Conservation (phyloP, 1,139 yeast species). For the Nakaseomyces kungkrabaensis region DNA sequence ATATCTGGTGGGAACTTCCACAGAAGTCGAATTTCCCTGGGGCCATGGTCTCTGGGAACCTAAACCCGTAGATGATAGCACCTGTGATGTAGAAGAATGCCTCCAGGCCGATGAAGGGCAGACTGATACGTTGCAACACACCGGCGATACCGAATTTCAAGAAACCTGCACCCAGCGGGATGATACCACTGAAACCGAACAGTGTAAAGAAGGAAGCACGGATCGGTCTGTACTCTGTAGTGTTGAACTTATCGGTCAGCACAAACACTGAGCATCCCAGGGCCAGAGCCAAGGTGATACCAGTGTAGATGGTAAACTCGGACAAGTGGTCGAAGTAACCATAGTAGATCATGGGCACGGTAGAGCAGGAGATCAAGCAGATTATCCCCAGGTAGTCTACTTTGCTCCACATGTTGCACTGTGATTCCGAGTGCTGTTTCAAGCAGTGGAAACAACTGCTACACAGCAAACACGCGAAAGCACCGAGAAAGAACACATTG, state of each 20-base stretch:
- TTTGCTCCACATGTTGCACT: slow-evolving; percentile 56
- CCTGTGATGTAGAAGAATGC: slow-evolving; percentile 68
- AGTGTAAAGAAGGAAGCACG: slow-evolving; percentile 70
- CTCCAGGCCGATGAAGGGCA: slow-evolving; percentile 54
- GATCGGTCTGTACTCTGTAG: slow-evolving; percentile 59
- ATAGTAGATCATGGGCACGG: slow-evolving; percentile 61
- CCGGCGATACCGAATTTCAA: slow-evolving; percentile 36
- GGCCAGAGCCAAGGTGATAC: slow-evolving; percentile 48
- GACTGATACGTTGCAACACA: slow-evolving; percentile 43
- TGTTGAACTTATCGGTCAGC: slow-evolving; percentile 54
- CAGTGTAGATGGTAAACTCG: slow-evolving; percentile 38
- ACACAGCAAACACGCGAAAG: slow-evolving; percentile 52
- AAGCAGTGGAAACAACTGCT: slow-evolving; percentile 72
- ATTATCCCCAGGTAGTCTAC: slow-evolving; percentile 85
- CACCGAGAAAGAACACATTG: slow-evolving; percentile 41
- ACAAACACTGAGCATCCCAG: slow-evolving; percentile 54
- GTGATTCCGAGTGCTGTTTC: slow-evolving; percentile 59
- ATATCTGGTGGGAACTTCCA: slow-evolving; percentile 84
- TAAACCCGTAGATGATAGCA: slow-evolving; percentile 65
- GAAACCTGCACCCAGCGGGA: slow-evolving; percentile 58
- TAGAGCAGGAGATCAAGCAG: slow-evolving; percentile 63
- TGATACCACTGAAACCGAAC: slow-evolving; percentile 69
- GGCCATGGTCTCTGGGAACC: slow-evolving; percentile 65
- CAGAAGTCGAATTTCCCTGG: slow-evolving; percentile 64
- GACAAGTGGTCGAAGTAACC: slow-evolving; percentile 48